A percentile compares a stretch with the other conserved stretches of the same genome.
Conservation (phyloP, 1,139 yeast genomes). For the Cylindricascospora bacillispora region DNA sequence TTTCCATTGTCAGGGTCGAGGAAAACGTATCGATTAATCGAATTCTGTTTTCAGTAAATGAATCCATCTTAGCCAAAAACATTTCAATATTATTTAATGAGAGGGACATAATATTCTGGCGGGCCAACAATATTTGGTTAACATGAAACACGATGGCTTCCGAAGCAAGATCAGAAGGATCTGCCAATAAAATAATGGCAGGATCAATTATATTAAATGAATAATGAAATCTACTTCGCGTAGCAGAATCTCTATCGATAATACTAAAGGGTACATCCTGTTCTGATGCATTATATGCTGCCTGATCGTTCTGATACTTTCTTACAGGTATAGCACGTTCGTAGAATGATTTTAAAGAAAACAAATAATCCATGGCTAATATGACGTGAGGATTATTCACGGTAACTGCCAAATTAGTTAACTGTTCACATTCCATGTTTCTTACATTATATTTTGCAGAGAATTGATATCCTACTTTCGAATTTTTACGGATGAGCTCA, state of each 20-base stretch:
- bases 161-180: conserved; percentile 53
- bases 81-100: conserved; percentile 76
- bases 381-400: conserved; percentile 74
- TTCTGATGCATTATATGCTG: background rate
- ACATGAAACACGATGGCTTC: conserved; percentile 88
- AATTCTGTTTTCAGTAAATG: conserved; percentile 44
- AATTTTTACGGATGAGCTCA: conserved; percentile 64
- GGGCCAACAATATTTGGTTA: conserved; percentile 62
- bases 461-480: conserved; percentile 59
- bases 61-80: conserved; percentile 69
- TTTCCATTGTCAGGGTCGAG: conserved; percentile 60
- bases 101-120: conserved; percentile 49
- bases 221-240: conserved; percentile 31
- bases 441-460: conserved; percentile 40
- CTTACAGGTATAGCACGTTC: conserved; percentile 2
- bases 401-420: conserved; percentile 44
- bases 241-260: too few relatives aligned
- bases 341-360: conserved; percentile 55
- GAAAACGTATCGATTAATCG: conserved; percentile 86
- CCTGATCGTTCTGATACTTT: background rate
- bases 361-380: conserved; percentile 72
- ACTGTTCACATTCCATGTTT: conserved; percentile 31
- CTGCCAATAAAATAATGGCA: conserved; percentile 68
- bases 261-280: background rate
- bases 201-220: conserved; percentile 68